Conservation (phyloP, 768 basidiomycete genomes). For the Astraeus odoratus region DNA sequence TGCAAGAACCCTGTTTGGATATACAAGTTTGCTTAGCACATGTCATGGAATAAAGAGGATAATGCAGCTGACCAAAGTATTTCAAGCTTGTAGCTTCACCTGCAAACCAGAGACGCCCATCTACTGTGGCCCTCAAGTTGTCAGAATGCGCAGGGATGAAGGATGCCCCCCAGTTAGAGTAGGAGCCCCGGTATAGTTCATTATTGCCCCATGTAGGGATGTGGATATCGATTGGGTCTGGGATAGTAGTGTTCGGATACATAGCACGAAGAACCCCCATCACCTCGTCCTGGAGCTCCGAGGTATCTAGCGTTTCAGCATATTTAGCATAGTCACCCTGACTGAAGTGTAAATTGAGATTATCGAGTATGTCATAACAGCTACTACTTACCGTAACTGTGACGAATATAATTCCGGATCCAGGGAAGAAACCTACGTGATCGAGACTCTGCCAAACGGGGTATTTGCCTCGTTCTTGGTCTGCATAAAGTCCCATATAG, state of each 20-base stretch:
- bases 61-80: conserved; percentile 45
- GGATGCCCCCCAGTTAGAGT: conserved; percentile 65
- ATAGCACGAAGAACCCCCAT: conserved; percentile 49
- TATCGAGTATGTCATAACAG: neutral
- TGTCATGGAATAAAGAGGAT: neutral
- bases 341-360: too few relatives aligned
- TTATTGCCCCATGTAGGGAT: conserved; percentile 51
- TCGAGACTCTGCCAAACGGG: conserved; percentile 66
- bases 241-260: conserved; percentile 57
- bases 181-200: conserved; percentile 39
- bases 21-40: neutral
- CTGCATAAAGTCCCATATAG: conserved; percentile 47
- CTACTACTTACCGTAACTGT: conserved; percentile 36
- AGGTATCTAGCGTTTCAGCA: conserved; percentile 44
- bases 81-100: conserved; percentile 54
- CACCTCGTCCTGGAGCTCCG: conserved; percentile 44
- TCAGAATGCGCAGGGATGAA: conserved; percentile 48
- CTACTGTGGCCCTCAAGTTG: conserved; percentile 50
- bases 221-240: conserved; percentile 49
- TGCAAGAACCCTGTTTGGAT: conserved; percentile 44
- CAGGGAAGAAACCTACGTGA: conserved; percentile 49
- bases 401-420: conserved; percentile 47
- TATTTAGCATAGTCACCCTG: conserved; percentile 59
- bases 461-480: conserved; percentile 51
- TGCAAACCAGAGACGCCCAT: conserved; percentile 50